Percentiles rank a stretch among this genome's conserved stretches.
Conservation (phyloP, 108 stramenopile genomes). For the Ochromonas danica region DNA sequence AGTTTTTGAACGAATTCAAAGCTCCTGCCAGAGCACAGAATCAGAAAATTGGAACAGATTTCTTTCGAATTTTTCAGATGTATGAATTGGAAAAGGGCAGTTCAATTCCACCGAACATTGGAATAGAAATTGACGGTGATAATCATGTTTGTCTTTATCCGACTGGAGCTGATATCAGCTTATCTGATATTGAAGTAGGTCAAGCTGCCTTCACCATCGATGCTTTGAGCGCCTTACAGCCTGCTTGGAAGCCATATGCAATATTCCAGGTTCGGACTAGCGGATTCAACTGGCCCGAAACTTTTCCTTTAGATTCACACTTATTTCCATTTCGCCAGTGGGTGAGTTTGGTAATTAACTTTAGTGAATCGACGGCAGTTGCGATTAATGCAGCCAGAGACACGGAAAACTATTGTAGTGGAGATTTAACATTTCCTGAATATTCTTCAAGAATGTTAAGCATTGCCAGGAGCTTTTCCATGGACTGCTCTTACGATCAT, state of each 20-base stretch:
- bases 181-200: constrained; percentile 1
- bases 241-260: not conserved
- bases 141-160: constrained; percentile 2
- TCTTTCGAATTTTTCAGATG: not conserved
- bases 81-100: not conserved
- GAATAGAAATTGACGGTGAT: not conserved
- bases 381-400: not conserved
- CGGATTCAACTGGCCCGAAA: not conserved
- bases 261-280: not conserved
- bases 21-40: not conserved
- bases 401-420: not conserved
- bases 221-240: not conserved
- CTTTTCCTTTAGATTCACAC: not conserved
- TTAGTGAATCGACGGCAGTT: not conserved
- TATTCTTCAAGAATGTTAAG: not conserved
- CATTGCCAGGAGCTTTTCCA: not conserved
- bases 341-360: not conserved
- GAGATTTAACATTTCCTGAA: not conserved
- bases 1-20: not conserved
- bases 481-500: not conserved
- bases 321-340: not conserved
- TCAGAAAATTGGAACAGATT: not conserved
- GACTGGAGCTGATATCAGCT: not conserved
- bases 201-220: not conserved
- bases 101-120: not conserved